Conservation (phyloP, 169 alveolate species). For the Plasmodium adleri region DNA sequence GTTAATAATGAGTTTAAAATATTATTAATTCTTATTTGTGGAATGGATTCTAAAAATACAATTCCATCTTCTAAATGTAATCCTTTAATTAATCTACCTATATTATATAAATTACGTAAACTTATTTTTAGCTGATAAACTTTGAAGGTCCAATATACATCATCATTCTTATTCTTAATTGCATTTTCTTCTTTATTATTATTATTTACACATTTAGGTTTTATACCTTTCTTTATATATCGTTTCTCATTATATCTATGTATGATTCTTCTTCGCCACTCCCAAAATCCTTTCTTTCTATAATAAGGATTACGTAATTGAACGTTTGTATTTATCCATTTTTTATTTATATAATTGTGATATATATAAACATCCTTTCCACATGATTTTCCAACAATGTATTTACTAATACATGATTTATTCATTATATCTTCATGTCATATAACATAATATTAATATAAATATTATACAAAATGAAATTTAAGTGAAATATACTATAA, state of each 20-base stretch:
- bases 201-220: conserved; percentile 73
- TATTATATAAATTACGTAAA: conserved; percentile 80
- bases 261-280: conserved; percentile 85
- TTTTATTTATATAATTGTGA: conserved; percentile 2
- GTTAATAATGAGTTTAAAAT: conserved; percentile 81
- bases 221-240: conserved; percentile 79
- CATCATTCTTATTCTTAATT: conserved; percentile 76
- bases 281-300: conserved; percentile 88
- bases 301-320: conserved; percentile 85
- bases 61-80: conserved; percentile 86
- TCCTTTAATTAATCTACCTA: conserved; percentile 80
- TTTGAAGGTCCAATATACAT: conserved; percentile 83
- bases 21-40: conserved; percentile 81
- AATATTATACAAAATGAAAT: no score
- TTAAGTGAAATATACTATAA: no score
- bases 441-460: no score
- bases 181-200: conserved; percentile 79
- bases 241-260: conserved; percentile 78
- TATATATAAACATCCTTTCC: no score
- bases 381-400: no score
- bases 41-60: conserved; percentile 85
- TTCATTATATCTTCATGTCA: no score
- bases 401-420: no score
- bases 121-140: conserved; percentile 86
- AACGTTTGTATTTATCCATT: conserved; percentile 78